Evolutionary conservation across 805 yeast genomes (phyloP), one percentile per base, ranked within the genome.

Genomic region (Yamadazyma sp.): DNA sequence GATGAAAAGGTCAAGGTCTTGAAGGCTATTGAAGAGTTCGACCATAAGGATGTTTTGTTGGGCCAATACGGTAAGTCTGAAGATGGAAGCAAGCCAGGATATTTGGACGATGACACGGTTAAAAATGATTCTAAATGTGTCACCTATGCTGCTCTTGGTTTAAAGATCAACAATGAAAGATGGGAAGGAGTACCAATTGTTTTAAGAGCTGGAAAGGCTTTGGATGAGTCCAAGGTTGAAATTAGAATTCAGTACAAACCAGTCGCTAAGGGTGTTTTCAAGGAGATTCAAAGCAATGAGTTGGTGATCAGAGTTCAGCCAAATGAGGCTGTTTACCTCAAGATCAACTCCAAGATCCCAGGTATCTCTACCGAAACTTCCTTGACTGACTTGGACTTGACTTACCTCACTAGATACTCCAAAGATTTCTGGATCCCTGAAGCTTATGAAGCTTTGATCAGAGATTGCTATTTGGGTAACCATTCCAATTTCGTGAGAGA

Each of bases 171-270:
- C 54, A 93, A 90, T 63, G 98, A 93, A 66, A 80, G 97, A 59
- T 93, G 99, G 99, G 93, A 85, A 46, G 98, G 98, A 55, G 98
- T 93, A 30, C 99, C 99, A 38, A 79, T 93, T 57, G 82, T 93
- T 37, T 72, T 93, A 72, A 79, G 96, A 68, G 99, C 98, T 11
- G 99, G 99, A 56, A 93, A 93, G 69, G 96, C 98, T n/a, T 71
- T 93, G 44, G 88, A 91, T 61, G 90, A 83, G 55, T 84, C 91
- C 42, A 89, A 89, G 73, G 99, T 93, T 34, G 99, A 93, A 70
- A 83, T 93, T 47, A 78, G 98, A 62, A 70, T 93, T 45, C 98
- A 93, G 71, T 91, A 84, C 70, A 87, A 82, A 67, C 83, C 84
- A 29, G 95, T 84, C 33, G 83, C 90, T 13, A 73, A 77, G 47